A percentile compares a stretch with the other conserved stretches of the same genome.
phyloP scores from a whole-genome alignment of 805 yeast species.

The Tetrapisispora phaffii region DNA sequence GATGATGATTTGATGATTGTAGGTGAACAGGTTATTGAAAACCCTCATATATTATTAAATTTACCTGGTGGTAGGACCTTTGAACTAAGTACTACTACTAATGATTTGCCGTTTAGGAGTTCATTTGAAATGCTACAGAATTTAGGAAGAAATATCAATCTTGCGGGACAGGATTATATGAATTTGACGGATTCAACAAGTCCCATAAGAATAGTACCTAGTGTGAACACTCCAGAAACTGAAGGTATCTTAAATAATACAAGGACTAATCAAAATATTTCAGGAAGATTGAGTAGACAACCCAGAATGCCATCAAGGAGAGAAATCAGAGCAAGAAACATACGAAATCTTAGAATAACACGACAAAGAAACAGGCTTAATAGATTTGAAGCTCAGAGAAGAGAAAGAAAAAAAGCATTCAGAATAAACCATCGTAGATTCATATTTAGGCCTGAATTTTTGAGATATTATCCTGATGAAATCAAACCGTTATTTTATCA shows the following conservation, averaged over 20 bases:
- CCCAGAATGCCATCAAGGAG: neutral
- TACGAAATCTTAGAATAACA: neutral
- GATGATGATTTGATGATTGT: constrained; percentile 27
- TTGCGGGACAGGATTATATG: neutral
- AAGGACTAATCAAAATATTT: neutral
- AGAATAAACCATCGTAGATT: neutral
- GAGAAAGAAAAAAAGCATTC: neutral
- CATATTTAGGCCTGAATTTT: constrained; percentile 1
- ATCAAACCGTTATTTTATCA: neutral
- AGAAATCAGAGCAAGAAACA: neutral
- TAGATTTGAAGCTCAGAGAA: constrained; percentile 1
- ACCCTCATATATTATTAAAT: constrained; percentile 15
- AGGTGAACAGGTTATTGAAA: constrained; percentile 19
- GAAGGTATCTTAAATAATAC: neutral
- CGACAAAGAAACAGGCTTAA: neutral
- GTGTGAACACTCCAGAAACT: neutral
- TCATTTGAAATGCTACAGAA: constrained; percentile 21
- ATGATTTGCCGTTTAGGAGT: constrained; percentile 20
- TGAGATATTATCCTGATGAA: neutral
- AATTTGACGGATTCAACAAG: neutral
- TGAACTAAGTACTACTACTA: constrained; percentile 13
- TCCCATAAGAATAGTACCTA: neutral
- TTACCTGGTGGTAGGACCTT: constrained; percentile 24
- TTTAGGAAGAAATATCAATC: neutral
- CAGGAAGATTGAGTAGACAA: neutral